Evolutionary conservation across 2,329 filamentous ascomycete species (phyloP).

Genomic region (Fusarium redolens): DNA sequence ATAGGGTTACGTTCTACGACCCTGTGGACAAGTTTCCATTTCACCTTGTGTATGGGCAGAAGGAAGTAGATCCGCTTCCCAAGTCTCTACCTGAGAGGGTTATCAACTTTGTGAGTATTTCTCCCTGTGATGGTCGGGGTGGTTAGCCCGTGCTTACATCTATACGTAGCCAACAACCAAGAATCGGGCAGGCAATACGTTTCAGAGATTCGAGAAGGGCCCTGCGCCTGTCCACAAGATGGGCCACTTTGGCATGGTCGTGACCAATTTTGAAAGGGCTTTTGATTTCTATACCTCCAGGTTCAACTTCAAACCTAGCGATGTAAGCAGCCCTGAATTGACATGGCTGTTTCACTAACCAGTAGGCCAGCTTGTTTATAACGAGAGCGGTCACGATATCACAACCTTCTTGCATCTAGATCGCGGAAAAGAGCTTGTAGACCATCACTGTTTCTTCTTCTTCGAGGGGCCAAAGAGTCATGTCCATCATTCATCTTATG

Average conservation of each 20-base stretch:
- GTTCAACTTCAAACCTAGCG: not conserved
- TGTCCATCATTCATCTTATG: not conserved
- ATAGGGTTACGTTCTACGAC: not conserved
- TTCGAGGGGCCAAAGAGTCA: not conserved
- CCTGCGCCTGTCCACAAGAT: not conserved
- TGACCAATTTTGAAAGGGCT: not conserved
- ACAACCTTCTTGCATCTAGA: not conserved
- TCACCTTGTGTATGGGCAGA: not conserved
- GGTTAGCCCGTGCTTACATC: accelerated
- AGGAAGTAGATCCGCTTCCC: not conserved
- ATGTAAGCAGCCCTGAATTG: accelerated
- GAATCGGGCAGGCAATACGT: not conserved
- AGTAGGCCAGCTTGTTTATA: not conserved
- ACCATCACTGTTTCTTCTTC: not conserved
- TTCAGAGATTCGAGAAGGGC: not conserved
- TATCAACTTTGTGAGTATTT: not conserved
- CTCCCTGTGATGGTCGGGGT: accelerated
- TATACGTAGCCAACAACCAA: not conserved
- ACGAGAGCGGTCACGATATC: not conserved
- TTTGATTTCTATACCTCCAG: not conserved
- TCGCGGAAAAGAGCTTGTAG: not conserved
- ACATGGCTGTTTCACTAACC: accelerated
- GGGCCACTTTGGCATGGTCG: not conserved
- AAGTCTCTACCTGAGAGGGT: not conserved
- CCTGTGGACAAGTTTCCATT: not conserved